Base-by-base conservation (phyloP, 768 basidiomycete species). In the Suillus spraguei region DNA sequence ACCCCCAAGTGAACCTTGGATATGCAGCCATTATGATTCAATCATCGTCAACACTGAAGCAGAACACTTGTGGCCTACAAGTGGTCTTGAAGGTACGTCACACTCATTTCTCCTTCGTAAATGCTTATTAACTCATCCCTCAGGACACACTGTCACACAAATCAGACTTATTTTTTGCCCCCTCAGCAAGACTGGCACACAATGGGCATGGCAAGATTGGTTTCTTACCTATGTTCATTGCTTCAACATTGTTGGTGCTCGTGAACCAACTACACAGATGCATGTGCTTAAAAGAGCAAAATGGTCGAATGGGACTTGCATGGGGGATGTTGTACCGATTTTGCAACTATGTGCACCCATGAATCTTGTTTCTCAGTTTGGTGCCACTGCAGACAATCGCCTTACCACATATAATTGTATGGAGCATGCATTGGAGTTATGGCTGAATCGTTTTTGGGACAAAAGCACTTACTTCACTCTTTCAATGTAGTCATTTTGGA, bases 191-290 rank as follows among this genome's bases (percentile, higher is more conserved):
- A 46, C 44, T 5, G n/a, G n/a, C n/a, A 22, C 44, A 46, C 44
- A 46, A 36, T 36, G 36, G 6, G 22, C 7, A 36, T 58, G 56
- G 56, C 11, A 2, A 22, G 36, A 58, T 38, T 3, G 1, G 17
- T 71, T 66, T 47, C 39, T 71, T 22, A 63, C 63, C 10, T 71
- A 70, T 58, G 63, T 66, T 4, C 64, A 67, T 22, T 59, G 59
- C 3, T 71, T 70, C 5, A 1, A 42, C 8, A 42, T 42, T 8
- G 9, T 42, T 42, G 17, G 41, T 42, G 41, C 9, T 4, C 32
- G 11, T 6, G 28, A 39, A n/a, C 13, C 11, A 32, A 44, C 28
- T 38, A 58, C 3, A 1, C 36, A 41, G n/a, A 28, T 58, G 35
- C 20, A 35, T 63, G 64, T 13, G 1, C 36, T 22, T 55, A 42